Conservation (phyloP, 2,329 filamentous ascomycete species). For the Fusarium napiforme region DNA sequence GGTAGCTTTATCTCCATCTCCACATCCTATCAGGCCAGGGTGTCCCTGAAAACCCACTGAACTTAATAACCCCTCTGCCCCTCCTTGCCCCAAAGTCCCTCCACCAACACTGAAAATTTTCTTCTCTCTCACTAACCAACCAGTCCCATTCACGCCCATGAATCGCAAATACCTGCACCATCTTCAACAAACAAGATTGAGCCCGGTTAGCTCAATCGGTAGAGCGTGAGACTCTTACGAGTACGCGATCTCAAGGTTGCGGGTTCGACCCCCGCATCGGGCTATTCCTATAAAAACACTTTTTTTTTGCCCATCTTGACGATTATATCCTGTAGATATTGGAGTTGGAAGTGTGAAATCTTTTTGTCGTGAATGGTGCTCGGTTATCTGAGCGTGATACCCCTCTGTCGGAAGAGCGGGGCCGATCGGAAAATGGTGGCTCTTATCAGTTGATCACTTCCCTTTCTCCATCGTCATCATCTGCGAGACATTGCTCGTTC, state of each 20-base stretch:
- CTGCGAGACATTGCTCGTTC: background rate
- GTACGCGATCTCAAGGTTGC: slow-evolving; percentile 63
- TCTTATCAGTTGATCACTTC: slow-evolving; percentile 11
- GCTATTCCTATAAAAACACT: slow-evolving; percentile 41
- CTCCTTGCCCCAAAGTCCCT: background rate
- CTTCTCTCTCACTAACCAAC: background rate
- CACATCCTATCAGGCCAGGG: slow-evolving; percentile 5
- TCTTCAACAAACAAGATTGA: slow-evolving; percentile 31
- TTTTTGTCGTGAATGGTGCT: background rate
- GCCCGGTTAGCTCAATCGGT: slow-evolving; percentile 52
- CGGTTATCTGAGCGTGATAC: background rate
- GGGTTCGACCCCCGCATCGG: slow-evolving; percentile 62
- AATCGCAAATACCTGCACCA: rapidly evolving
- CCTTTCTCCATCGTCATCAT: background rate
- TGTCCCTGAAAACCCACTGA: slow-evolving; percentile 12
- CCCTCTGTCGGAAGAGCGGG: slow-evolving; percentile 19
- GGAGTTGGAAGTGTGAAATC: background rate
- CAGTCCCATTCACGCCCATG: background rate
- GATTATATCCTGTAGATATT: background rate
- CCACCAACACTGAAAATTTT: background rate
- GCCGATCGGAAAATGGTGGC: slow-evolving; percentile 2
- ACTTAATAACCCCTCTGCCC: slow-evolving; percentile 15
- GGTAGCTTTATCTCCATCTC: background rate
- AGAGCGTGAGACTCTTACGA: slow-evolving; percentile 75
- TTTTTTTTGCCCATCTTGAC: background rate